Evolutionary conservation across 2,329 filamentous ascomycete species (phyloP).

Genomic region (Fusarium newnesense): DNA sequence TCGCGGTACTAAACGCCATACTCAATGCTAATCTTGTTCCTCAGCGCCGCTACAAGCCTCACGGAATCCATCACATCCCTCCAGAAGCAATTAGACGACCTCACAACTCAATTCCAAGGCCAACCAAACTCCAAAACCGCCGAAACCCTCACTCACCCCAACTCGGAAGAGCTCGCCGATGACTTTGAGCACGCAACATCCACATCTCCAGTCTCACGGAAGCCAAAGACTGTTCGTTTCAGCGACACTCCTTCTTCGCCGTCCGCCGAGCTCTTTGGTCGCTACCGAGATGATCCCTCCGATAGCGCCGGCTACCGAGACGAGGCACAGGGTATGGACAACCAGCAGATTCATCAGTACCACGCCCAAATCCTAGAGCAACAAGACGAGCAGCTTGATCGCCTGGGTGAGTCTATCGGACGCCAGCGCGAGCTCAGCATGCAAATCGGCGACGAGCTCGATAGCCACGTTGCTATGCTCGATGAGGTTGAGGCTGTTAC

Average conservation of each 20-base stretch:
- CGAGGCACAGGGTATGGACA: slow-evolving; percentile 71
- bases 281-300: slow-evolving; percentile 76
- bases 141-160: slow-evolving; percentile 67
- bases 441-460: slow-evolving; percentile 95
- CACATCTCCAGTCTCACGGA: slow-evolving; percentile 45
- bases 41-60: slow-evolving; percentile 61
- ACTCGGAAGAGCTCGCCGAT: slow-evolving; percentile 68
- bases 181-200: slow-evolving; percentile 74
- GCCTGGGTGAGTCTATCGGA: slow-evolving; percentile 84
- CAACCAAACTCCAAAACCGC: slow-evolving; percentile 62
- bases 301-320: slow-evolving; percentile 67
- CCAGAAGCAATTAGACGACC: slow-evolving; percentile 78
- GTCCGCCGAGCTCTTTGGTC: slow-evolving; percentile 59
- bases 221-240: slow-evolving; percentile 85
- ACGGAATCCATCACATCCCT: slow-evolving; percentile 75
- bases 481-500: slow-evolving; percentile 88
- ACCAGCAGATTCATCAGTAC: slow-evolving; percentile 87
- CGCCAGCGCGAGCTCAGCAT: slow-evolving; percentile 93
- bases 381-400: slow-evolving; percentile 94
- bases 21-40: not conserved
- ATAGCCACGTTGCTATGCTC: slow-evolving; percentile 86
- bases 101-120: slow-evolving; percentile 84
- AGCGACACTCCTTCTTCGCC: slow-evolving; percentile 68
- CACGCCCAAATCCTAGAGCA: slow-evolving; percentile 84
- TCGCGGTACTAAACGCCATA: not conserved